These are phyloP conservation scores for Oidiodendron maius DNA, from an alignment of 495 filamentous ascomycete species.

Conservation along the genomic window DNA sequence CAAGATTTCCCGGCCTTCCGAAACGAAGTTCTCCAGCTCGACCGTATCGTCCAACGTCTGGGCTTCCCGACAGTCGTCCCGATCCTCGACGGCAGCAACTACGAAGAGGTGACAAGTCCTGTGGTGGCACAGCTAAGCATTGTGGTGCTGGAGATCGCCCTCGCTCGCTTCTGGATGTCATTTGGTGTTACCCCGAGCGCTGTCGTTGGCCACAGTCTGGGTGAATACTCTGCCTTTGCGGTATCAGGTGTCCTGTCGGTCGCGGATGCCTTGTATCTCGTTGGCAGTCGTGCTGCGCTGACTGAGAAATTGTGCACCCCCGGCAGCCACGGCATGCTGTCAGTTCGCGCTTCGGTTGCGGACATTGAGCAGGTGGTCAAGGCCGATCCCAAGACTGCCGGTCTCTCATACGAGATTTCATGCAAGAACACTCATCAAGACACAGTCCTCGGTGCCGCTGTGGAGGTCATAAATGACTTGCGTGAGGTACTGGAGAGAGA, in stretches of 20 bases:
- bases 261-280: conserved; percentile 73
- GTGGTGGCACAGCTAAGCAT: conserved; percentile 50
- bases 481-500: conserved; percentile 50
- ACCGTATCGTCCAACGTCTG: conserved; percentile 61
- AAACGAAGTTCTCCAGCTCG: conserved; percentile 60
- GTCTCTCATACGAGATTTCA: conserved; percentile 45
- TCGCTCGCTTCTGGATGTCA: conserved; percentile 79
- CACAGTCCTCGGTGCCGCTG: conserved; percentile 53
- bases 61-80: conserved; percentile 64
- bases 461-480: conserved; percentile 47
- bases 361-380: conserved; percentile 34
- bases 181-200: conserved; percentile 69
- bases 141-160: conserved; percentile 70
- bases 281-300: conserved; percentile 70
- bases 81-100: conserved; percentile 58
- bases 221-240: conserved; percentile 84
- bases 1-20: conserved; percentile 61
- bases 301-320: conserved; percentile 39
- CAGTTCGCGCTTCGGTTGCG: conserved; percentile 41
- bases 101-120: conserved; percentile 55
- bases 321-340: conserved; percentile 67
- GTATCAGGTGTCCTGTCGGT: conserved; percentile 76
- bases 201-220: conserved; percentile 80
- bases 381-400: conserved; percentile 24
- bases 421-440: conserved; percentile 59